Evolutionary conservation across 192 early-diverging fungal genomes (phyloP).

Genomic region (Diversispora epigaea): DNA sequence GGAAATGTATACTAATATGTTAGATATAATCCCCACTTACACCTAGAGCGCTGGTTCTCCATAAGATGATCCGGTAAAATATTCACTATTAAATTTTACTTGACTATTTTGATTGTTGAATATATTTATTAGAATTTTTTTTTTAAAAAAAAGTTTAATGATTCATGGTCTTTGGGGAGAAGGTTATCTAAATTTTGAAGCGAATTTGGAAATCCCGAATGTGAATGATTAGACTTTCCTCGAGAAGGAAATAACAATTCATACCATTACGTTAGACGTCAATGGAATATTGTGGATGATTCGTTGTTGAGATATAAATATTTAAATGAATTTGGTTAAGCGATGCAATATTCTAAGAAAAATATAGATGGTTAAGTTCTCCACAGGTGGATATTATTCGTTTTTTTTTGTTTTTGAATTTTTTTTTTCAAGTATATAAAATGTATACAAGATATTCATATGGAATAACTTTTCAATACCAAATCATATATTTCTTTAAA

Average conservation of each 20-base stretch:
- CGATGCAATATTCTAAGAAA: conserved; percentile 76
- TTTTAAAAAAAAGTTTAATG: too few relatives aligned
- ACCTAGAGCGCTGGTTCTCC: too few relatives aligned
- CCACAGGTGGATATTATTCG: conserved; percentile 60
- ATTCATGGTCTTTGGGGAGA: conserved; percentile 89
- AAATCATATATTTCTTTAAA: too few relatives aligned
- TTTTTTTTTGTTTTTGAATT: neutral
- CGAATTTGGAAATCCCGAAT: conserved; percentile 99
- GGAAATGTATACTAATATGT: too few relatives aligned
- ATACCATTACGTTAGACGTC: conserved; percentile 95
- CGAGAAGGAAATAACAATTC: conserved; percentile 85
- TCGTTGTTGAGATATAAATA: too few relatives aligned
- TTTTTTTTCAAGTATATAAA: neutral
- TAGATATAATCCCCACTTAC: too few relatives aligned
- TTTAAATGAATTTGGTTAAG: conserved; percentile 85
- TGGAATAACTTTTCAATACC: neutral
- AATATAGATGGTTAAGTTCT: conserved; percentile 67
- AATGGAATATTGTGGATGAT: too few relatives aligned
- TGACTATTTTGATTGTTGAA: too few relatives aligned
- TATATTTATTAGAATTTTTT: too few relatives aligned
- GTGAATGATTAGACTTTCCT: conserved; percentile 99
- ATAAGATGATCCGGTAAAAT: too few relatives aligned
- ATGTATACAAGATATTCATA: neutral
- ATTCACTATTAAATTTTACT: too few relatives aligned
- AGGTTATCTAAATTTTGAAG: conserved; percentile 96